A percentile compares a stretch with the other conserved stretches of the same genome.
phyloP scores from a whole-genome alignment of 352 stramenopile genomes.

The Globisporangium iwayamae region DNA sequence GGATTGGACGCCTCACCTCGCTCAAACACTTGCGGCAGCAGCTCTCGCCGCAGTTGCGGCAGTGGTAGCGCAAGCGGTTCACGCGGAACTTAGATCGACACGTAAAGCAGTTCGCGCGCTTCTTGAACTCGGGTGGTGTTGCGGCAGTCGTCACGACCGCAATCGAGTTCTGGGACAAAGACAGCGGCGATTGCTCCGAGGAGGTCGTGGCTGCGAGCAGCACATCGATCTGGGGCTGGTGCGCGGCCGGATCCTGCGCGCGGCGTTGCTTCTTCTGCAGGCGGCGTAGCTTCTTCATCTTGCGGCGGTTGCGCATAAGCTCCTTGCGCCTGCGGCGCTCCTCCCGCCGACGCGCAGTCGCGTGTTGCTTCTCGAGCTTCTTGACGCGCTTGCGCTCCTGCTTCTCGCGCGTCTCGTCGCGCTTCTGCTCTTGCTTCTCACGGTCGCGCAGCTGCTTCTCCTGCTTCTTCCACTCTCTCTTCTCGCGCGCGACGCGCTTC shows the following conservation, averaged over 20 bases:
- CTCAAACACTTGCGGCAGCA: conserved; percentile 56
- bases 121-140: conserved; percentile 24
- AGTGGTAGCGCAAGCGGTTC: conserved; percentile 51
- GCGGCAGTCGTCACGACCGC: background rate
- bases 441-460: conserved; percentile 20
- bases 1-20: conserved; percentile 28
- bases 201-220: conserved; percentile 3
- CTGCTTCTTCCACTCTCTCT: conserved; percentile 18
- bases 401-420: conserved; percentile 11
- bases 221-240: conserved; percentile 7
- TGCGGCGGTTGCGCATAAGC: conserved; percentile 11
- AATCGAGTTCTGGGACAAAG: background rate
- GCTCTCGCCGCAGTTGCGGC: conserved; percentile 59
- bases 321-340: conserved; percentile 9
- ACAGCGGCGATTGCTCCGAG: conserved; percentile 1
- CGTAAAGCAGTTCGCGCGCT: conserved; percentile 33
- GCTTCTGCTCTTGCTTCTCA: conserved; percentile 15
- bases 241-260: conserved; percentile 1
- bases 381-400: conserved; percentile 16
- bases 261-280: conserved; percentile 15
- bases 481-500: conserved; percentile 9
- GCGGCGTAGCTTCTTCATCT: conserved; percentile 12
- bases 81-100: conserved; percentile 39
- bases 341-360: conserved; percentile 14
- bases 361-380: conserved; percentile 14